phyloP scores from a whole-genome alignment of 345 rosid species.

The Brassica nigra region DNA sequence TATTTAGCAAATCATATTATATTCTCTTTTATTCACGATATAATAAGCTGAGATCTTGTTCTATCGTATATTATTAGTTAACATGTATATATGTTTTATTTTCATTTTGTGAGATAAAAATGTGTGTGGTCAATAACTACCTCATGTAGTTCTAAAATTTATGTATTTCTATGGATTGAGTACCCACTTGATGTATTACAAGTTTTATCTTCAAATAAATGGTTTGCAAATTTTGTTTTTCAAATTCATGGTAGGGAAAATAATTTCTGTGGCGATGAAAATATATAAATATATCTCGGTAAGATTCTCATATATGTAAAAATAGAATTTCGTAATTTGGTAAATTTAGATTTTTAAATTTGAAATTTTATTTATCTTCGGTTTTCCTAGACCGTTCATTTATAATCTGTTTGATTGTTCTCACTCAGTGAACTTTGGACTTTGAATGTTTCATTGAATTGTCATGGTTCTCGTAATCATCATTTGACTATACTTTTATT shows the following conservation, averaged over 20 bases:
- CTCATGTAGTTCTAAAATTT: neutral
- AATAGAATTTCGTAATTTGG: neutral
- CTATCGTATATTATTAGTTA: neutral
- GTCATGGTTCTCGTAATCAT: too few species aligned
- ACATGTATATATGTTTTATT: neutral
- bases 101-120: neutral
- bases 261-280: neutral
- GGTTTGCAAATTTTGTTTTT: neutral
- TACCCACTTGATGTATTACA: neutral
- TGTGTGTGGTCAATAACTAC: conserved; percentile 3
- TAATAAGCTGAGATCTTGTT: neutral
- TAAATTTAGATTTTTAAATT: neutral
- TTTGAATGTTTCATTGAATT: too few species aligned
- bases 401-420: neutral
- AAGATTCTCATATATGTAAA: neutral
- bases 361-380: neutral
- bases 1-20: too few species aligned
- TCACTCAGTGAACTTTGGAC: too few species aligned
- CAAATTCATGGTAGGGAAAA: neutral
- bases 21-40: neutral
- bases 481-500: too few species aligned
- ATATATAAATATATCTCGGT: conserved; percentile 7
- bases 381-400: neutral
- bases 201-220: conserved; percentile 4
- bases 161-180: neutral